Conservation (phyloP, 139 green algal genomes). For the Micractinium conductrix region DNA sequence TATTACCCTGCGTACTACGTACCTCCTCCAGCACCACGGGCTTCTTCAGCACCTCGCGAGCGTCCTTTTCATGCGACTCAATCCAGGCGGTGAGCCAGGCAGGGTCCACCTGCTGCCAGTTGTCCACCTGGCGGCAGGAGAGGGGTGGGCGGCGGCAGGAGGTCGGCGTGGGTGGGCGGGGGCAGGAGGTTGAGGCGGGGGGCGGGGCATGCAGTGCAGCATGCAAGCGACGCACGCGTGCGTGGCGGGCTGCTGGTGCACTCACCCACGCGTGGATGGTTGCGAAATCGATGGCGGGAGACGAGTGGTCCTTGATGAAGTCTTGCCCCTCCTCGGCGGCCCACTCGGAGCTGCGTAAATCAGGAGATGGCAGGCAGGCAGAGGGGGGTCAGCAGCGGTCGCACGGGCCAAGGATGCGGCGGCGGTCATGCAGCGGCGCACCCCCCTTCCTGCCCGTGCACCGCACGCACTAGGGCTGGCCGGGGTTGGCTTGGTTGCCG, state of each 20-base stretch:
- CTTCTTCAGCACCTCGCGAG: slow-evolving; percentile 40
- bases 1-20: no score
- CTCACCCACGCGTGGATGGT: slow-evolving; percentile 60
- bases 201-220: not conserved
- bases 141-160: not conserved
- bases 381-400: no score
- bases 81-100: slow-evolving; percentile 57
- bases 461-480: slow-evolving; percentile 6
- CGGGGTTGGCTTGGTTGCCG: slow-evolving; percentile 40
- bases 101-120: slow-evolving; percentile 56
- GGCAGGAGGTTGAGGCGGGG: not conserved
- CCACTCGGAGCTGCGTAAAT: slow-evolving; percentile 29
- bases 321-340: slow-evolving; percentile 49
- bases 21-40: slow-evolving; percentile 83
- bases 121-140: slow-evolving; percentile 42
- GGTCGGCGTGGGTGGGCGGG: not conserved
- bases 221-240: not conserved
- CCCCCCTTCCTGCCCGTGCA: no score
- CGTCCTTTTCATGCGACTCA: slow-evolving; percentile 39
- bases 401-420: not conserved
- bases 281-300: slow-evolving; percentile 58
- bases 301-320: slow-evolving; percentile 57
- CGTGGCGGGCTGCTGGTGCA: no score
- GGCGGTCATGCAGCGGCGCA: not conserved
- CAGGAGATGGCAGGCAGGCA: not conserved